These are phyloP conservation scores for Inga laurina DNA, from an alignment of 306 rosid genomes.

Conservation along the genomic window DNA sequence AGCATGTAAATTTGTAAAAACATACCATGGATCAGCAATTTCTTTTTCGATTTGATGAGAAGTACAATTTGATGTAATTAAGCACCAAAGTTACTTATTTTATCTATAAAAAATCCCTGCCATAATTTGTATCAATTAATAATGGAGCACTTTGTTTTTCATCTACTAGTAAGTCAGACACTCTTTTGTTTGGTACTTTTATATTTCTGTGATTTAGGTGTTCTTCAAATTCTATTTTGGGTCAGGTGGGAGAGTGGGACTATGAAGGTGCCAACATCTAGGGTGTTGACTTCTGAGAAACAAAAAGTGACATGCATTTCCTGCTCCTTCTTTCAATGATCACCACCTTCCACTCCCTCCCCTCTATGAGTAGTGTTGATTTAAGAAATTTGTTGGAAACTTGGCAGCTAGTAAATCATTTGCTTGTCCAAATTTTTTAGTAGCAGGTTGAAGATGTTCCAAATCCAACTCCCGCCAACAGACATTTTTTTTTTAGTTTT, in stretches of 20 bases:
- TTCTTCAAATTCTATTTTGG: background rate
- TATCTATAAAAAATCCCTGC: background rate
- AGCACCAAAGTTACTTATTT: background rate
- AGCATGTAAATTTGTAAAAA: background rate
- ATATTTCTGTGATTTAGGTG: background rate
- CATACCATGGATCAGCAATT: background rate
- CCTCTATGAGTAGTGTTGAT: background rate
- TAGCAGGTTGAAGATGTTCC: constrained; percentile 12
- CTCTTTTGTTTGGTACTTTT: background rate
- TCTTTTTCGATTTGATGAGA: background rate
- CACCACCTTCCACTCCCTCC: background rate
- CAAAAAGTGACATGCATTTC: background rate
- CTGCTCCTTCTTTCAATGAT: background rate
- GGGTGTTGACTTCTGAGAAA: background rate
- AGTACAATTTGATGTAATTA: background rate
- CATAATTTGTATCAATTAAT: background rate
- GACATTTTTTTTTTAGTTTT: constrained; percentile 12
- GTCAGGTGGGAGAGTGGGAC: background rate
- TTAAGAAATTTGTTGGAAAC: background rate
- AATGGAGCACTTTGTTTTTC: background rate
- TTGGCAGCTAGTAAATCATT: background rate
- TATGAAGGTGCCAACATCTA: background rate
- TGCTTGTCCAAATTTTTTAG: background rate
- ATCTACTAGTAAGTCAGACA: background rate
- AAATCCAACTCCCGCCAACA: background rate